phyloP scores from a whole-genome alignment of 179 eudicot genomes.

The Drosera spatulata region DNA sequence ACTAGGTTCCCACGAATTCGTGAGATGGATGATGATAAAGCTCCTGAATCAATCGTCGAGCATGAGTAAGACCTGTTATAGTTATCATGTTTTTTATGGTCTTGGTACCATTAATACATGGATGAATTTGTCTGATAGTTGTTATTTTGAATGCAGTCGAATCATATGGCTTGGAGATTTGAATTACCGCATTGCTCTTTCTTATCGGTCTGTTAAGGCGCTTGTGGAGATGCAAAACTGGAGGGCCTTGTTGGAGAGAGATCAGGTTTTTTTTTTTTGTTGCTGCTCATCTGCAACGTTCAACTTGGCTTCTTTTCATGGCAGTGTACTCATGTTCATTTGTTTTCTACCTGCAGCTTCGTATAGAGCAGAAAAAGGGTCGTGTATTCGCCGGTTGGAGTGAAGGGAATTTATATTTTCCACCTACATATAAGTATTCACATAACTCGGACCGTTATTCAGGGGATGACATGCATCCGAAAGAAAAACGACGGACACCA shows the following conservation, averaged over 20 bases:
- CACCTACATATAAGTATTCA: slow-evolving; percentile 91
- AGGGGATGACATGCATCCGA: slow-evolving; percentile 68
- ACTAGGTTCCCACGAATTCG: slow-evolving; percentile 34
- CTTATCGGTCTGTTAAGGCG: slow-evolving; percentile 74
- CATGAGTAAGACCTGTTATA: slow-evolving; percentile 26
- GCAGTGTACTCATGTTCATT: no score
- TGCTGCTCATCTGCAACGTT: no score
- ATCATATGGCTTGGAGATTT: slow-evolving; percentile 50
- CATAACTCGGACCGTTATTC: slow-evolving; percentile 83
- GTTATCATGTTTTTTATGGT: background rate
- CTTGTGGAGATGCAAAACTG: slow-evolving; percentile 91
- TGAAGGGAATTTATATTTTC: slow-evolving; percentile 82
- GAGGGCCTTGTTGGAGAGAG: slow-evolving; percentile 77
- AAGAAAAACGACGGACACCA: slow-evolving; percentile 72
- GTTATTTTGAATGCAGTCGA: slow-evolving; percentile 16
- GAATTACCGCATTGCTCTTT: slow-evolving; percentile 40
- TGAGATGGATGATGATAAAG: slow-evolving; percentile 25
- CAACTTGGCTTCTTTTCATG: background rate
- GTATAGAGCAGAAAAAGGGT: slow-evolving; percentile 62
- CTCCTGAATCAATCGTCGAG: slow-evolving; percentile 36
- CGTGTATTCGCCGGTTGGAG: slow-evolving; percentile 76
- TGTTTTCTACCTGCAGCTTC: slow-evolving; percentile 33
- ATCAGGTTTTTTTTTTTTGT: slow-evolving; percentile 34
- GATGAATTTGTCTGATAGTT: background rate
- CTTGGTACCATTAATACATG: background rate